Evolutionary conservation across 805 yeast species (phyloP), one percentile per base, ranked within the genome.

Genomic region (Yarrowia yakushimensis): DNA sequence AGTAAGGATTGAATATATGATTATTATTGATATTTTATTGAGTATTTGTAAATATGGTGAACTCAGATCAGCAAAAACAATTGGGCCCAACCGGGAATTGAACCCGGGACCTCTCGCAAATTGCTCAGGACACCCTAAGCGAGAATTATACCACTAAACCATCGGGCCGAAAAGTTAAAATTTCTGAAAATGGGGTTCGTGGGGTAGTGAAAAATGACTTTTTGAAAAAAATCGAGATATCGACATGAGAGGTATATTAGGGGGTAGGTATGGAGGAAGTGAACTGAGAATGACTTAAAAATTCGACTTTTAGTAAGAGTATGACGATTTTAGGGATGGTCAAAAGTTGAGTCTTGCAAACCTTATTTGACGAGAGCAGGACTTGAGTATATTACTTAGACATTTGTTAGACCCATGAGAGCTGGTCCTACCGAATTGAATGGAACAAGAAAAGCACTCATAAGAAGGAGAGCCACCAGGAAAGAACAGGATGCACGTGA

Each of bases 51-150:
- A 20, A 2, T 18, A 12, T 22, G 4, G 11, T n/a, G 4, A 9
- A 11, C 9, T 13, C 7, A 11, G 30, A 4, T 8, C 9, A 25
- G 11, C 23, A 42, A 25, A 25, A 4, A 42, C 22, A n/a, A 11
- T 15, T 22, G 39, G 39, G 39, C 55, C 39, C 55, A 48, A 48
- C 55, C 55, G 39, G 55, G 55, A 48, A 48, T 48, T 33, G 55
- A 48, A 48, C 55, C 55, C 55, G 55, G 55, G 39, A 33, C 55
- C 55, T 48, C 54, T 46, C 54, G 54, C 54, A 46, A 46, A 46
- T 46, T 46, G 54, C 54, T n/a, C 18, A 46, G 54, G 54, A 30
- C 36, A 46, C 54, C 54, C 54, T 46, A 46, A 46, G 54, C 54
- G 54, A 46, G 54, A 46, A 46, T 46, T 46, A 46, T 46, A 46